phyloP scores from a whole-genome alignment of 169 alveolate species.

The Eimeria zaria region DNA sequence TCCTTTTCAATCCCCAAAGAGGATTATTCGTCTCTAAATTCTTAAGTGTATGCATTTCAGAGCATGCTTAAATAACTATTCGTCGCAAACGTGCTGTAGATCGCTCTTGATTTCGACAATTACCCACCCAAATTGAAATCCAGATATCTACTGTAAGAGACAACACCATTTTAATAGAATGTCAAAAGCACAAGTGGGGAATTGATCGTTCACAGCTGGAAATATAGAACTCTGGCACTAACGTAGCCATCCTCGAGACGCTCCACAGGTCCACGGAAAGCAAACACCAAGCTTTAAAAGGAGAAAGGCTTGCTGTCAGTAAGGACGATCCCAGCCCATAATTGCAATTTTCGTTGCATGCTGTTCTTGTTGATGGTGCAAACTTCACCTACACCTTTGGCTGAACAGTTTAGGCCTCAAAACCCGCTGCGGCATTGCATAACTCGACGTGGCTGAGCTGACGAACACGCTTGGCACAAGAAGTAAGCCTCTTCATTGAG shows the following conservation, averaged over 20 bases:
- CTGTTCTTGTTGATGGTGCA: neutral
- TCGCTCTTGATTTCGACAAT: neutral
- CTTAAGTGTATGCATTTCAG: neutral
- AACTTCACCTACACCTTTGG: neutral
- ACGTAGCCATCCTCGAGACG: neutral
- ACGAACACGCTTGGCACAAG: neutral
- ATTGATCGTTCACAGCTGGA: neutral
- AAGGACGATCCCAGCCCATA: neutral
- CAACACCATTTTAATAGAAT: neutral
- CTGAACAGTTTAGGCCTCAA: neutral
- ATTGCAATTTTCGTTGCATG: neutral
- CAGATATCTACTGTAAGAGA: neutral
- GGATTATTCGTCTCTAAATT: neutral
- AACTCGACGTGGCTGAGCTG: neutral
- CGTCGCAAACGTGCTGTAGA: neutral
- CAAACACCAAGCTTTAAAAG: neutral
- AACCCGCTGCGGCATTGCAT: neutral
- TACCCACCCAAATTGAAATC: neutral
- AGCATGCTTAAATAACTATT: neutral
- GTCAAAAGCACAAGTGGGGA: neutral
- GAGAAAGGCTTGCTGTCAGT: neutral
- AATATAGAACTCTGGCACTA: neutral
- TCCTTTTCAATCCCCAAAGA: neutral
- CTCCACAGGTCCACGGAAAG: neutral
- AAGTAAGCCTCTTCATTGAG: neutral